Evolutionary conservation across 2,329 filamentous ascomycete species (phyloP).

Genomic region (Ophiostoma sp.): DNA sequence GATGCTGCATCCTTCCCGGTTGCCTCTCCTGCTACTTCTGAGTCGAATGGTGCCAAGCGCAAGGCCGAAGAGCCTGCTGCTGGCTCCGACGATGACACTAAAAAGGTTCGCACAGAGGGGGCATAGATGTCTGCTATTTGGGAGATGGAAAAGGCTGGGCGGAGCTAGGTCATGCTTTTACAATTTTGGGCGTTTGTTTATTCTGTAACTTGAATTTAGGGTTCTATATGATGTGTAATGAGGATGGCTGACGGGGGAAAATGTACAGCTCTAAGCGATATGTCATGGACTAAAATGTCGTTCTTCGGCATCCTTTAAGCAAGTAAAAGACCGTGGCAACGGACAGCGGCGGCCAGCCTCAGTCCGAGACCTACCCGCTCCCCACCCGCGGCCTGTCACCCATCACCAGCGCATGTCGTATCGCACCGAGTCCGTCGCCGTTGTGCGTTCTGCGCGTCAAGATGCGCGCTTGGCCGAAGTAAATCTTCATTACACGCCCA

Average conservation of each 20-base stretch:
- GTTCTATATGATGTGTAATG: slow-evolving; percentile 1
- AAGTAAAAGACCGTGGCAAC: too few relatives aligned
- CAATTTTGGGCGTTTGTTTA: background rate
- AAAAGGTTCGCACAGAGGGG: slow-evolving; percentile 32
- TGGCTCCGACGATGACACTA: slow-evolving; percentile 32
- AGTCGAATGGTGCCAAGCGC: slow-evolving; percentile 39
- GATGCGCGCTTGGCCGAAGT: too few relatives aligned
- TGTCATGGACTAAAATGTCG: too few relatives aligned
- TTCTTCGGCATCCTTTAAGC: too few relatives aligned
- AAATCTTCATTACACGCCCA: too few relatives aligned
- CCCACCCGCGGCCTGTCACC: too few relatives aligned
- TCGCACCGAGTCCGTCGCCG: too few relatives aligned
- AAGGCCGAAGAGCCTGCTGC: slow-evolving; percentile 37
- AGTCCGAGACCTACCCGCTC: too few relatives aligned
- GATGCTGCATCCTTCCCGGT: slow-evolving; percentile 32
- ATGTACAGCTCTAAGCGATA: too few relatives aligned
- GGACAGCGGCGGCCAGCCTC: too few relatives aligned
- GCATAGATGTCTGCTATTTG: background rate
- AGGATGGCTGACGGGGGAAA: background rate
- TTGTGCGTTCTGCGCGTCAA: too few relatives aligned
- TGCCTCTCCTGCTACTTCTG: slow-evolving; percentile 28
- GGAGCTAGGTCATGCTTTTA: background rate
- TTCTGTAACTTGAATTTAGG: background rate
- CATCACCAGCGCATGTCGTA: too few relatives aligned
- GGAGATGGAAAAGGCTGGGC: slow-evolving; percentile 1